phyloP scores from a whole-genome alignment of 2,329 filamentous ascomycete species.

The Drechslerella coelobrocha region DNA sequence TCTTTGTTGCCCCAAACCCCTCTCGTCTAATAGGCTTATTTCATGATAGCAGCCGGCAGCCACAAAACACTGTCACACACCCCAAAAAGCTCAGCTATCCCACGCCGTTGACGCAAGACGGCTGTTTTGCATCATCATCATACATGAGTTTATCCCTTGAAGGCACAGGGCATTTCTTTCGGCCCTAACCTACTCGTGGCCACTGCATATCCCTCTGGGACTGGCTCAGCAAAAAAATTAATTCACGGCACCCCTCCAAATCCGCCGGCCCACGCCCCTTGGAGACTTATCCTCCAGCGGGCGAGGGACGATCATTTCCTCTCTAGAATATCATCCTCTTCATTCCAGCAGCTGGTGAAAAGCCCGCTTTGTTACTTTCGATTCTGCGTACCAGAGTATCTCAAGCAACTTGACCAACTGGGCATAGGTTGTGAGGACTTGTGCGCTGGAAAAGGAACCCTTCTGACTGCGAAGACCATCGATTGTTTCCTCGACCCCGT shows the following conservation, averaged over 20 bases:
- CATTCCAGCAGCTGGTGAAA: constrained; percentile 11
- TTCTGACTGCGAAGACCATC: constrained; percentile 1
- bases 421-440: background rate
- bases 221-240: constrained; percentile 8
- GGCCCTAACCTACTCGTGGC: constrained; percentile 46
- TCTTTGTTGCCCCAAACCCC: constrained; percentile 40
- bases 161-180: constrained; percentile 15
- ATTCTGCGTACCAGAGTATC: constrained; percentile 10
- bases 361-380: constrained; percentile 12
- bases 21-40: constrained; percentile 48
- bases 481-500: constrained; percentile 28
- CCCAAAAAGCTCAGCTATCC: constrained; percentile 36
- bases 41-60: constrained; percentile 45
- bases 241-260: constrained; percentile 24
- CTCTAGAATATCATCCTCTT: constrained; percentile 17
- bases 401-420: background rate
- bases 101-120: constrained; percentile 49
- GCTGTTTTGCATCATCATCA: constrained; percentile 49
- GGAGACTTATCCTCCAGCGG: constrained; percentile 26
- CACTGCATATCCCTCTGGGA: constrained; percentile 16
- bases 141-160: constrained; percentile 28
- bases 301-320: constrained; percentile 47
- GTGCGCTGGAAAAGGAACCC: constrained; percentile 1
- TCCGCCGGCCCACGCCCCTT: constrained; percentile 38
- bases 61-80: constrained; percentile 50